These are phyloP conservation scores for Yamadazyma kanchanaburiensis DNA, from an alignment of 1,139 yeast species.

Conservation along the genomic window DNA sequence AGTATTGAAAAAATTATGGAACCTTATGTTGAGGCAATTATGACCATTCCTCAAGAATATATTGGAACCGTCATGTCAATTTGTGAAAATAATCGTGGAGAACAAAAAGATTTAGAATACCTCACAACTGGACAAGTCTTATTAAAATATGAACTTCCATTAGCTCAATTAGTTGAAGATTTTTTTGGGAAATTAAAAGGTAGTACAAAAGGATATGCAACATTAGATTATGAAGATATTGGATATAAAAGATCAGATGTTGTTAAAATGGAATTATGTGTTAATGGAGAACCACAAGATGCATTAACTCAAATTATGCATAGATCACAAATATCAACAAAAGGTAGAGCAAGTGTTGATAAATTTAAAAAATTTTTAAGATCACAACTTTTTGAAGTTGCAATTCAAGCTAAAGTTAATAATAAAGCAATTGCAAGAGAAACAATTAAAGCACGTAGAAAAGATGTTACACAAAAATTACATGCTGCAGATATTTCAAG, in stretches of 20 bases:
- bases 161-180: constrained; percentile 89
- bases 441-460: constrained; percentile 87
- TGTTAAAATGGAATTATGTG: constrained; percentile 83
- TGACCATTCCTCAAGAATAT: constrained; percentile 89
- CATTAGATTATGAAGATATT: constrained; percentile 90
- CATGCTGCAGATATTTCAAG: constrained; percentile 94
- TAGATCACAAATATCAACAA: constrained; percentile 63
- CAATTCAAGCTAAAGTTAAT: constrained; percentile 88
- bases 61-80: constrained; percentile 82
- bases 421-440: constrained; percentile 84
- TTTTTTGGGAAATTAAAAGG: constrained; percentile 93
- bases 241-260: constrained; percentile 81
- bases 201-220: constrained; percentile 86
- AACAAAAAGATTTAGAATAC: constrained; percentile 76
- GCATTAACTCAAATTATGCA: constrained; percentile 93
- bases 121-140: constrained; percentile 79
- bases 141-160: constrained; percentile 75
- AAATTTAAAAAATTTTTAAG: constrained; percentile 75
- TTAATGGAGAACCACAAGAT: constrained; percentile 87
- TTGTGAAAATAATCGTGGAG: constrained; percentile 82
- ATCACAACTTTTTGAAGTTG: constrained; percentile 86
- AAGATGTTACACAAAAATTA: constrained; percentile 85
- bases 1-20: constrained; percentile 66
- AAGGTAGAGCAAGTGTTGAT: constrained; percentile 80
- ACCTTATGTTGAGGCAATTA: constrained; percentile 86